Evolutionary conservation across 805 yeast genomes (phyloP), one percentile per base, ranked within the genome.

Genomic region (Saccharomyces cerevisiae): DNA sequence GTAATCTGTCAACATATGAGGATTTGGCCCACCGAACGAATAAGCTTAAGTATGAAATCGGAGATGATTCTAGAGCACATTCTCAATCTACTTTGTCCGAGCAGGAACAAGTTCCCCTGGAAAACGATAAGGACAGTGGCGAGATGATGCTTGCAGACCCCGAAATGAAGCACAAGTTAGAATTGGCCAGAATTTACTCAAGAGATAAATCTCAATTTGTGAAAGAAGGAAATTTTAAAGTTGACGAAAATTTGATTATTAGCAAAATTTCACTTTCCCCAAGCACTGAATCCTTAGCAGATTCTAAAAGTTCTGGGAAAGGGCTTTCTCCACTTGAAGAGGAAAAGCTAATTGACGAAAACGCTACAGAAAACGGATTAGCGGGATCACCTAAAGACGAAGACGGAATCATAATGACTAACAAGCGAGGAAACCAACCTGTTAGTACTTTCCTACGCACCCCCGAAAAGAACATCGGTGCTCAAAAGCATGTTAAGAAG

Each of bases 401-500:
- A 8, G 49, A 51, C 8, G 58, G 48, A 10, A 55, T 55, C 2
- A 55, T 56, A 6, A 46, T 49, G 6, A 53, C 57, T 29, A 36
- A 17, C 11, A 36, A 36, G 22, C 22, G 22, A 36, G 11, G 22
- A 17, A 8, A 17, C 41, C 53, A 43, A 28, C 47, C 54, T 46
- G 50, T 49, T 10, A 58, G 59, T 5, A 56, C 61, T 47, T 57
- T 61, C 41, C 49, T 59, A 51, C 51, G 48, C 43, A 60, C 55
- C 10, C 70, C 72, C 0, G 63, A 56, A 57, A 56, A 56, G 48
- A 67, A 72, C 41, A 79, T 85, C 57, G 97, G 97, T 1, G 73
- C 77, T 5, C 74, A 76, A 53, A 80, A 94, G 63, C 78, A 96
- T 52, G 82, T 79, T 22, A 88, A 88, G 66, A 80, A 82, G 56